Evolutionary conservation across 768 basidiomycete genomes (phyloP), one percentile per base, ranked within the genome.

Genomic region (Aureoboletus auriporus): DNA sequence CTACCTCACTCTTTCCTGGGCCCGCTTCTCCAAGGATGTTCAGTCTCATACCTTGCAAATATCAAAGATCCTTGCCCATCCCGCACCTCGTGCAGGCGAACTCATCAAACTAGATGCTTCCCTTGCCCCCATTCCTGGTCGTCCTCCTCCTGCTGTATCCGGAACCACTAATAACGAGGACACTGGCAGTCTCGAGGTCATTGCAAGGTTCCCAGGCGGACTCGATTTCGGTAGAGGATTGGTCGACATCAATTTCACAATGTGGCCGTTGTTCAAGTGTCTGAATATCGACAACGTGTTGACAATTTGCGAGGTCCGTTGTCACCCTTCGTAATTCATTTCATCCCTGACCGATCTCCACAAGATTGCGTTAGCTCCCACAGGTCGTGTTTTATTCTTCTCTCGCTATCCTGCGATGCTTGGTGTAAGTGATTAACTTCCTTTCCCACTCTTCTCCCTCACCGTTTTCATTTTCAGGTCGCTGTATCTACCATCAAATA

Each of bases 211-310:
- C 72, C 90, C 90, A 26, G 93, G 93, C n/a, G 89, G 90, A 16
- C 78, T 95, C 39, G 93, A 95, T 67, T 93, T 95, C 60, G 91
- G 93, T 26, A 79, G 84, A 37, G 93, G 93, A 1, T 73, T 95
- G 41, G 89, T 94, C 30, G 91, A 94, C 56, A 89, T 93, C 62
- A 94, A 95, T 68, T 93, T 94, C 62, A 93, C 92, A 34, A 89
- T 96, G 81, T 98, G 93, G 92, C 94, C 94, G 2, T 63, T 98
- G 42, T 96, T 97, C 76, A 88, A 93, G 64, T 87, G 86, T 50
- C 68, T 97, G 51, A 93, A 92, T 58, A 82, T 95, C 47, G 94
- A 96, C 64, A 93, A 95, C 57, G 88, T 98, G 52, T 71, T 98
- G 51, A 93, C 90, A 7, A 85, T 91, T 48, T 92, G 91, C 61